phyloP scores from a whole-genome alignment of 2,329 filamentous ascomycete genomes.

The Zasmidium angulare region DNA sequence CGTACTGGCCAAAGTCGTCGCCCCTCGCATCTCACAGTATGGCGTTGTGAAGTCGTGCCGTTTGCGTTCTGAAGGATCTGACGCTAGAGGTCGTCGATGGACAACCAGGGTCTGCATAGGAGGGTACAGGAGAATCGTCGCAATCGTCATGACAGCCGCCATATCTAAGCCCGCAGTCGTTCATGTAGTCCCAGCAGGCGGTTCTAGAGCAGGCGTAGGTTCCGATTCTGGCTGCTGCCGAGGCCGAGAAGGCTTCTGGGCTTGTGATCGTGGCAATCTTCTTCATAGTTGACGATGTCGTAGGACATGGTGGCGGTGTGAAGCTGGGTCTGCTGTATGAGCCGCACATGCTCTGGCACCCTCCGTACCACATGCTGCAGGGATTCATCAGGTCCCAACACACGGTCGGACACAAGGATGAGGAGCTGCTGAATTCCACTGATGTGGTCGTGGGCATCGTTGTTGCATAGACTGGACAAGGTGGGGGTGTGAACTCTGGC shows the following conservation, averaged over 20 bases:
- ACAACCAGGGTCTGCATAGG: conserved; percentile 4
- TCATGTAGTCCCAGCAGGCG: conserved; percentile 12
- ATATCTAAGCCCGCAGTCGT: conserved; percentile 10
- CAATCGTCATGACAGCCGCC: conserved; percentile 13
- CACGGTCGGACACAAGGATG: not conserved
- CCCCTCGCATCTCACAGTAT: not conserved
- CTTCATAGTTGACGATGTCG: not conserved
- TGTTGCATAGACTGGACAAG: not conserved
- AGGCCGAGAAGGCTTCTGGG: not conserved
- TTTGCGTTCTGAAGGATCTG: not conserved
- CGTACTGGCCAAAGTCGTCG: not conserved
- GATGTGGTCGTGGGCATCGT: not conserved
- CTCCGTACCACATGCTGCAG: conserved; percentile 5
- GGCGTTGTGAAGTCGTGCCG: not conserved
- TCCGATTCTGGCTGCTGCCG: not conserved
- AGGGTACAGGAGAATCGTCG: not conserved
- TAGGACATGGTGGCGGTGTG: conserved; percentile 3
- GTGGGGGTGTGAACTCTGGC: not conserved
- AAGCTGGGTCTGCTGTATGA: not conserved
- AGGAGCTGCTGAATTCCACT: too few relatives aligned
- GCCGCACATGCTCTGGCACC: conserved; percentile 4
- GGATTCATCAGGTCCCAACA: conserved; percentile 4
- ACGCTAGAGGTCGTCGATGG: not conserved
- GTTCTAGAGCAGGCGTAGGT: not conserved
- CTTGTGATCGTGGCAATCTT: not conserved